Base-by-base conservation (phyloP, 768 basidiomycete species). In the Lentinula detonsa region DNA sequence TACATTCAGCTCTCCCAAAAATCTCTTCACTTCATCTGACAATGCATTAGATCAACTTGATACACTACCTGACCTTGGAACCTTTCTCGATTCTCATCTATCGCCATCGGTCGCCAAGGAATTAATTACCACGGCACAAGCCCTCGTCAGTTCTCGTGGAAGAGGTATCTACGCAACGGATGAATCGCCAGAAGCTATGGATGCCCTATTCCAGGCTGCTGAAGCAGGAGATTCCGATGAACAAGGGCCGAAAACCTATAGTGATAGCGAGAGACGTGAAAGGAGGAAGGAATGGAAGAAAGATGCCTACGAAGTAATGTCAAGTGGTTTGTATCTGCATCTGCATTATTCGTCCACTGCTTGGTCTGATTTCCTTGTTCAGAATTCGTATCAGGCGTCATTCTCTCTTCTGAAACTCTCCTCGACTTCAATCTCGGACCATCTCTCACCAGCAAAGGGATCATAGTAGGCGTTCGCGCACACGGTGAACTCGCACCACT, bases 101-200 rank as follows among this genome's bases (percentile, higher is more conserved):
- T 75, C 76, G 16, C 69, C 73, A 10, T 70, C 71, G 40, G 73
- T 78, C 28, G 78, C 79, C 4, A 67, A 73, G 49, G 74, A 77
- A 61, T 68, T 83, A 60, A 78, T 82, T 49, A 67, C 69, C 11
- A 78, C 75, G 3, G 81, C 81, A 8, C 69, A 72, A 21, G 74
- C 76, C 6, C 67, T 82, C 28, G 81, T 83, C 3, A 70, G 77
- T 64, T 77, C 79, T 31, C 74, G 74, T 16, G 81, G 80, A 35
- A 81, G 76, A 68, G 81, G 81, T 4, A 78, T 83, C 34, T 83
- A 83, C 57, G 82, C 82, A 10, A 82, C 81, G 8, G 82, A 83
- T 62, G 81, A 83, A 63, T 72, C 78, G 16, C 76, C 78, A n/a
- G 73, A 78, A 23, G 74, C 66, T 10, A 77, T 81, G 45, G 74